Percentiles rank a stretch among this genome's conserved stretches.
Conservation (phyloP, 1,139 yeast species). For the Yamadazyma membranifaciens region DNA sequence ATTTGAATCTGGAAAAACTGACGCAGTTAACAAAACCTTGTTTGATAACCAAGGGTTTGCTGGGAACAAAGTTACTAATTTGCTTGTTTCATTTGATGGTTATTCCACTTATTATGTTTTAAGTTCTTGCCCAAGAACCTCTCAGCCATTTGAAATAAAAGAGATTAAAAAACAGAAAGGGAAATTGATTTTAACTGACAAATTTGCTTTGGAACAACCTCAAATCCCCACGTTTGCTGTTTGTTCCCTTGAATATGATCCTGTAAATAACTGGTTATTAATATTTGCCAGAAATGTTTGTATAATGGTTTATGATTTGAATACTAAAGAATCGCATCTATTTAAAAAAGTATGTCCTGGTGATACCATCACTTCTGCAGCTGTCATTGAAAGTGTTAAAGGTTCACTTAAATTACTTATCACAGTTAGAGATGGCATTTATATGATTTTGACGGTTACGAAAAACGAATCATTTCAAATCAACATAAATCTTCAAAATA, state of each 20-base stretch:
- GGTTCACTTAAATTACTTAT: conserved; percentile 29
- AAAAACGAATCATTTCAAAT: conserved; percentile 16
- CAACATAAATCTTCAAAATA: conserved; percentile 56
- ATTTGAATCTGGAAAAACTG: conserved; percentile 23
- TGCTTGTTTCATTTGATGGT: conserved; percentile 31
- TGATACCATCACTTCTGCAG: conserved; percentile 69
- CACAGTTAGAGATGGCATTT: conserved; percentile 67
- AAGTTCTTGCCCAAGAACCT: conserved; percentile 69
- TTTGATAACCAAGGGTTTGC: conserved; percentile 18
- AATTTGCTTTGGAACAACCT: conserved; percentile 28
- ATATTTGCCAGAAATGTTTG: conserved; percentile 76
- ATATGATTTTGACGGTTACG: conserved; percentile 27
- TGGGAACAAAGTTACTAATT: conserved; percentile 53
- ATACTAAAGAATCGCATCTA: conserved; percentile 18
- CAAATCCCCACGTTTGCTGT: conserved; percentile 55
- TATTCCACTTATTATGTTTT: conserved; percentile 27
- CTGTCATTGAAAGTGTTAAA: conserved; percentile 26
- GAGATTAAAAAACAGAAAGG: conserved; percentile 25
- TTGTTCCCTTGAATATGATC: conserved; percentile 51
- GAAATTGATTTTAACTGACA: conserved; percentile 15
- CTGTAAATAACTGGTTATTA: conserved; percentile 39
- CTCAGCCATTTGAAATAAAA: conserved; percentile 51
- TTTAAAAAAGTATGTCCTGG: conserved; percentile 63
- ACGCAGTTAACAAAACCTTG: conserved; percentile 21
- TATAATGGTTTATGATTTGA: conserved; percentile 52